Conservation (phyloP, 1,284 basidiomycete species). For the Rhodotorula mucilaginosa region DNA sequence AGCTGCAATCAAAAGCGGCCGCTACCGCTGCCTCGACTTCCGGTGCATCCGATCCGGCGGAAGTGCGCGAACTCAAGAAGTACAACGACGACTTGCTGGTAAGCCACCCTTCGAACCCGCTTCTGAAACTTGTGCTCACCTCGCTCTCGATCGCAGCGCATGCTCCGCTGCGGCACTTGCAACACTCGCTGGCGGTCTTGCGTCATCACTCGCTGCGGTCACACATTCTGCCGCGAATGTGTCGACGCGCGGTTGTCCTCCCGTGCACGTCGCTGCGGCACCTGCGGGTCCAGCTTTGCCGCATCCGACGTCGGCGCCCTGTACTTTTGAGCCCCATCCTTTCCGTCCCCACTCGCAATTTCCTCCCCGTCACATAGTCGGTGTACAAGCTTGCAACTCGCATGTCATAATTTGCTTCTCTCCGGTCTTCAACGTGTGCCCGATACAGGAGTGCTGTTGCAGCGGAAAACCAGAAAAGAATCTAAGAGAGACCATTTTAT, state of each 20-base stretch:
- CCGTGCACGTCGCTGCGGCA: neutral
- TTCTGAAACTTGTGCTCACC: too few species aligned
- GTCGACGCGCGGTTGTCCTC: constrained; percentile 66
- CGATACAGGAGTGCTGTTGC: neutral
- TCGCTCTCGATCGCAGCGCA: constrained; percentile 57
- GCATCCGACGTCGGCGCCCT: constrained; percentile 1
- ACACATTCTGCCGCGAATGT: constrained; percentile 72
- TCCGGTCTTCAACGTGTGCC: neutral
- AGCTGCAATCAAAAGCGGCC: constrained; percentile 49
- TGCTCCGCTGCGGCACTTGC: constrained; percentile 92
- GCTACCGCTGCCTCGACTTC: constrained; percentile 17
- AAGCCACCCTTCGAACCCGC: too few species aligned
- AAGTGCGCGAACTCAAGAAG: constrained; percentile 45
- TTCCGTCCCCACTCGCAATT: neutral
- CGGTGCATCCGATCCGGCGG: constrained; percentile 35
- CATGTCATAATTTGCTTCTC: neutral
- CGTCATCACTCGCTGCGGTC: constrained; percentile 73
- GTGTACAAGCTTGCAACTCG: neutral
- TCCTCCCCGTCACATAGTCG: neutral
- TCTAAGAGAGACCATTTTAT: constrained; percentile 3
- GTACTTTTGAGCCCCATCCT: neutral
- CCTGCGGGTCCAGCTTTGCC: constrained; percentile 5
- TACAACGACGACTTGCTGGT: constrained; percentile 63
- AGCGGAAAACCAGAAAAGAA: neutral
- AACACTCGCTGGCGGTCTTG: constrained; percentile 77